Conservation (phyloP, 306 rosid species). For the Prunus campanulata region DNA sequence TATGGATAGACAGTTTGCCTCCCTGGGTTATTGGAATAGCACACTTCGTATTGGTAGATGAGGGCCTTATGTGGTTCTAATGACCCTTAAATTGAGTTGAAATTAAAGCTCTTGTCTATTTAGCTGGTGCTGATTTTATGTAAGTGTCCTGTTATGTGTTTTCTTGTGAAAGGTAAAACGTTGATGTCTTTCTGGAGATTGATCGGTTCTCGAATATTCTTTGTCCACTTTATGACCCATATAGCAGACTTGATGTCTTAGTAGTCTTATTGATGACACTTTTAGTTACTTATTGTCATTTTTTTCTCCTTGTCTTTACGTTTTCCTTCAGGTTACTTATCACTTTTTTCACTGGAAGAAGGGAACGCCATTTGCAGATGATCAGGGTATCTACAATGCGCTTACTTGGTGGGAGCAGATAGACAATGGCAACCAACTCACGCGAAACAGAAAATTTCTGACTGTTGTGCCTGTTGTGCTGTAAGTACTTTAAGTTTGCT, state of each 20-base stretch:
- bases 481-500: conserved; percentile 21
- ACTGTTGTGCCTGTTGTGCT: conserved; percentile 41
- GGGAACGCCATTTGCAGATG: conserved; percentile 51
- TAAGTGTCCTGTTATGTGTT: background rate
- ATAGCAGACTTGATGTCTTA: background rate
- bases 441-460: conserved; percentile 43
- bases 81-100: background rate
- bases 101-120: background rate
- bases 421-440: conserved; percentile 45
- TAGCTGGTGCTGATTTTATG: background rate
- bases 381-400: conserved; percentile 45
- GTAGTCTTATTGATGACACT: background rate
- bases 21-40: background rate
- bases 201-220: background rate
- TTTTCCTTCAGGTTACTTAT: conserved; percentile 34
- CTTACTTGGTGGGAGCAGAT: conserved; percentile 54
- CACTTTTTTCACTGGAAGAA: conserved; percentile 49
- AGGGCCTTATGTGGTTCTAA: background rate
- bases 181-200: background rate
- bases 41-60: background rate
- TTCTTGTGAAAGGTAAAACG: background rate
- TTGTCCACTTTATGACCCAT: background rate
- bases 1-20: background rate
- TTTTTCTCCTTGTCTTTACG: background rate
- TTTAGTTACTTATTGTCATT: background rate